Evolutionary conservation across 2,329 filamentous ascomycete species (phyloP), one percentile per base, ranked within the genome.

Genomic region (Xylariomycetidae sp.): DNA sequence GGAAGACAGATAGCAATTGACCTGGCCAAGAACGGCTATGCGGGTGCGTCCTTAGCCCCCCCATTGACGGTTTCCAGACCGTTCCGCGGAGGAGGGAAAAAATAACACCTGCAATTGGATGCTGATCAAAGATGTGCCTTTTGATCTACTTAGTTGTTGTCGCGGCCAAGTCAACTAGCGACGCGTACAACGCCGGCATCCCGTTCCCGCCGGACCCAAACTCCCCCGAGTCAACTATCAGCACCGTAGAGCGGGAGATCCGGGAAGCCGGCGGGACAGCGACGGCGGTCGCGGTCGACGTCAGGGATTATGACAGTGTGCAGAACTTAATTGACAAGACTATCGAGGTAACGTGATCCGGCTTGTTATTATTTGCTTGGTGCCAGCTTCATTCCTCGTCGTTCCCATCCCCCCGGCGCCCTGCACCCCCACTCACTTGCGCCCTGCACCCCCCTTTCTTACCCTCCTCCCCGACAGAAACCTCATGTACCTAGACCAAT

Each of bases 1-100:
- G 87, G 87, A 28, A 70, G 85, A 25, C 86, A 92, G 56, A 69
- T 92, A 25, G 85, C 87, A 36, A 72, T 94, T 48, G 83, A 88
- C 53, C 67, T 94, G 3, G 83, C 85, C 51, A 76, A 66, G 47
- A 71, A 80, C 44, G 80, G 77, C 23, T 90, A 89, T 53, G 66
- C 72, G 34, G 82, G 86, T 86, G 62, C 29, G 52, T 41, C n/a
- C n/a, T n/a, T n/a, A n/a, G n/a, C n/a, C n/a, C n/a, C n/a, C n/a
- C n/a, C n/a, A n/a, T n/a, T n/a, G n/a, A n/a, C n/a, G n/a, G n/a
- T n/a, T n/a, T n/a, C n/a, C n/a, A n/a, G n/a, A n/a, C n/a, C n/a
- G n/a, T n/a, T n/a, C n/a, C n/a, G n/a, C n/a, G n/a, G n/a, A n/a
- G n/a, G n/a, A n/a, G n/a, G n/a, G n/a, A n/a, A n/a, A n/a, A n/a